Evolutionary conservation across 108 stramenopile genomes (phyloP), one percentile per base, ranked within the genome.

Genomic region (Nannochloropsis gaditana): DNA sequence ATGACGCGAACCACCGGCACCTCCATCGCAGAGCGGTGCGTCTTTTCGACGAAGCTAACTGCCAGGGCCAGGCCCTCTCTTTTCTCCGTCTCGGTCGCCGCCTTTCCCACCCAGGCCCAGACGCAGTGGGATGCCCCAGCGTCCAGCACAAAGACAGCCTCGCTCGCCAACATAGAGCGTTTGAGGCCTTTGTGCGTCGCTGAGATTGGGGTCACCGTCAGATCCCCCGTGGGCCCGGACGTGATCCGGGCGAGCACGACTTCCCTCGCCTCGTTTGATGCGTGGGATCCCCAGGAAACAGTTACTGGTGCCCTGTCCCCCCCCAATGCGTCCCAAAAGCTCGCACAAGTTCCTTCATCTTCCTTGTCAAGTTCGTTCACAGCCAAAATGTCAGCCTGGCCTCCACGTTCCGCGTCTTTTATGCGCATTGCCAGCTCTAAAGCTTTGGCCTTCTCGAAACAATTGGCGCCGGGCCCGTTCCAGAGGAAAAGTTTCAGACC

Each of bases 401-500:
- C 85, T 31, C 85, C 81, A 10, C 81, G 82, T n/a, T 82, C 85
- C 79, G 2, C 81, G 31, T 81, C 80, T 11, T 8, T n/a, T 84
- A 94, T 81, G 84, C 91, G 91, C 85, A 88, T 84, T 45, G 91
- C 90, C 31, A 92, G 83, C 80, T 92, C 84, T 10, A 89, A 91
- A 59, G 88, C 93, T 90, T 94, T 94, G 86, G 90, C 89, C 90
- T 92, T 93, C 87, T 95, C 95, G 88, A 90, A 91, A 21, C 85
- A 80, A 84, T 92, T 92, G 43, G 93, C 90, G 31, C 83, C 44
- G 11, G 86, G 80, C 19, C 94, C 95, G 84, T 85, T 89, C 94
- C 93, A 97, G 9, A 90, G 89, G 92, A 93, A 97, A 17, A 97
- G 92, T 80, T 92, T 89, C 84, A 88, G 87, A 79, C 93, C 95